A percentile compares a stretch with the other conserved stretches of the same genome.
These are phyloP conservation scores for Amorphotheca resinae DNA, from an alignment of 495 filamentous ascomycete genomes.

Conservation along the genomic window DNA sequence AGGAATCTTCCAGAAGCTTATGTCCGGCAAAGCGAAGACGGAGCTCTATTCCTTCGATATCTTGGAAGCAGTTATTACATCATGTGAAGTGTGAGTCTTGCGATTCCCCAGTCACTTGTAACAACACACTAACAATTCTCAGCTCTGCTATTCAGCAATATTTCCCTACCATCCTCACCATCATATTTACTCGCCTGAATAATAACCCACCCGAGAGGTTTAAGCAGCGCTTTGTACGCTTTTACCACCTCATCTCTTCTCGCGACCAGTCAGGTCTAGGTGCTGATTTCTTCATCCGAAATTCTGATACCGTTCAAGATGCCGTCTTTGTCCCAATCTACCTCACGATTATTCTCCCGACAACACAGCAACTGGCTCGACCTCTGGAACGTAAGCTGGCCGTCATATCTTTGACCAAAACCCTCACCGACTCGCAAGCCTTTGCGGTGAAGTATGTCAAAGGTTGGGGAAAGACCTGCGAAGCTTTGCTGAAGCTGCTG, in stretches of 20 bases:
- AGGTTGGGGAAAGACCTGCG: slow-evolving; percentile 79
- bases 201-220: slow-evolving; percentile 60
- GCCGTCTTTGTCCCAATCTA: slow-evolving; percentile 78
- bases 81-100: slow-evolving; percentile 52
- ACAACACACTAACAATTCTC: slow-evolving; percentile 17
- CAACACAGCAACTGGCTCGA: slow-evolving; percentile 72
- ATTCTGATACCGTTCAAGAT: slow-evolving; percentile 67
- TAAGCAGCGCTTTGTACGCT: slow-evolving; percentile 68
- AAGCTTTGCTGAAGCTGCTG: slow-evolving; percentile 75
- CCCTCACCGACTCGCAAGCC: slow-evolving; percentile 64
- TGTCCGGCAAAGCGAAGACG: slow-evolving; percentile 49
- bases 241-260: slow-evolving; percentile 84
- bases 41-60: slow-evolving; percentile 82
- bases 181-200: slow-evolving; percentile 76
- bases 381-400: slow-evolving; percentile 88
- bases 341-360: slow-evolving; percentile 69
- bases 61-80: slow-evolving; percentile 61
- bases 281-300: slow-evolving; percentile 74
- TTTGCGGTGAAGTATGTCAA: slow-evolving; percentile 63
- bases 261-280: slow-evolving; percentile 63
- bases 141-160: slow-evolving; percentile 59
- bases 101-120: background rate
- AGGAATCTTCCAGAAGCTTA: slow-evolving; percentile 82
- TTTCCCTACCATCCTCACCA: slow-evolving; percentile 63
- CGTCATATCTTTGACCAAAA: slow-evolving; percentile 84